Evolutionary conservation across 1,284 basidiomycete species (phyloP).

Genomic region (Fomes fomentarius): DNA sequence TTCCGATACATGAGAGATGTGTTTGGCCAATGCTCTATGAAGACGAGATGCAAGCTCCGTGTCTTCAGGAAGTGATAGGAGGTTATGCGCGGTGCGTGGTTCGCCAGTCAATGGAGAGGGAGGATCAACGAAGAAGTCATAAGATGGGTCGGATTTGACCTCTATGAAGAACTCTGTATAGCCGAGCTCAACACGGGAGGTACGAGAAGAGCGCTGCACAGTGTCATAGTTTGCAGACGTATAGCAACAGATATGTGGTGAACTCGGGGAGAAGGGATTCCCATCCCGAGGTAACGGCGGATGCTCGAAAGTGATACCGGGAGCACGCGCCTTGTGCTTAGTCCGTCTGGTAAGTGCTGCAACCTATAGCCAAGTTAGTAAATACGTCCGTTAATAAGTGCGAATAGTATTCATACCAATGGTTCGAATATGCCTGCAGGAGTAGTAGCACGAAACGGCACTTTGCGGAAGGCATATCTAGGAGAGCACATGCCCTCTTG

Average conservation of each 20-base stretch:
- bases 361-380: neutral
- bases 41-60: neutral
- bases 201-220: neutral
- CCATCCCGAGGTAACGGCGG: neutral
- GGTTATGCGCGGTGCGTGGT: neutral
- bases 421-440: too few relatives aligned
- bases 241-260: slow-evolving; percentile 7
- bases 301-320: slow-evolving; percentile 5
- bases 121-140: slow-evolving; percentile 8
- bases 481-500: too few relatives aligned
- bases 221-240: neutral
- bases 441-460: too few relatives aligned
- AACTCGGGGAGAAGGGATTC: neutral
- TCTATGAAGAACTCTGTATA: slow-evolving; percentile 13
- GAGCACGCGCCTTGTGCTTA: slow-evolving; percentile 1
- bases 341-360: neutral
- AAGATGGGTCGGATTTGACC: neutral
- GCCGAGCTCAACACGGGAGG: slow-evolving; percentile 1
- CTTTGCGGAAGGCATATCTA: too few relatives aligned
- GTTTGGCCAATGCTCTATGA: neutral
- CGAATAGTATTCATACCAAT: too few relatives aligned
- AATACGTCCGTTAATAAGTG: too few relatives aligned
- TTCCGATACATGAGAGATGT: slow-evolving; percentile 8
- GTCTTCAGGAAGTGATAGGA: neutral
- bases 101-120: neutral